Evolutionary conservation across 139 green algal genomes (phyloP), one percentile per base, ranked within the genome.

Genomic region (Chlorella sorokiniana): DNA sequence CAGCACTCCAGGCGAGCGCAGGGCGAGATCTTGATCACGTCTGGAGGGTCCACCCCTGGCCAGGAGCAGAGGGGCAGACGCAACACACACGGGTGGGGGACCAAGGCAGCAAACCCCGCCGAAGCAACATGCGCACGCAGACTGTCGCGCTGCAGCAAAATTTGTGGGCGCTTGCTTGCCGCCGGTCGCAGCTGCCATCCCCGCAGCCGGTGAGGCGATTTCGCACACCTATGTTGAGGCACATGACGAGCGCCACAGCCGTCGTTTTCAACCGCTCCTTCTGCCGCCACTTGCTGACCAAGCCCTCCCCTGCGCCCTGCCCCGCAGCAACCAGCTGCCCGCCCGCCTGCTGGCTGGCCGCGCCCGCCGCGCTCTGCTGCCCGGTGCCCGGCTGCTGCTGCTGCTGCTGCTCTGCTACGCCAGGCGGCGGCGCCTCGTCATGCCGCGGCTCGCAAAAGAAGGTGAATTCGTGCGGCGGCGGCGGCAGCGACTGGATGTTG

Each of bases 21-120:
- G 7, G 97, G 97, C 14, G 94, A 97, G 71, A 99, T 97, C 83
- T 98, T 98, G 62, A 99, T 94, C 8, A 98, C 93, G 73, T 99
- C 97, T 16, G 97, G 97, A 7, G 97, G 97, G 85, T 99, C 97
- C 11, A 99, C 97, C 9, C 97, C 75, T 81, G 75, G 18, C 7
- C 52, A 14, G 11, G 52, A 25, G 18, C 1, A 35, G 7, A 68
- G 20, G n/a, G 18, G 5, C 54, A 64, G n/a, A 64, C n/a, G 14
- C 29, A 25, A 29, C 54, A 29, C n/a, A 23, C 65, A 45, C 20
- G 67, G 9, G 2, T 70, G 31, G 2, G 3, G 9, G 63, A 16
- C 20, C 3, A 25, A 16, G 33, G 63, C 63, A 70, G 56, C 18
- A 31, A 31, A 22, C 23, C n/a, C 18, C 18, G 56, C 61, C 9